Evolutionary conservation across 352 stramenopile species (phyloP).

Genomic region (Pythium pyrilobum): DNA sequence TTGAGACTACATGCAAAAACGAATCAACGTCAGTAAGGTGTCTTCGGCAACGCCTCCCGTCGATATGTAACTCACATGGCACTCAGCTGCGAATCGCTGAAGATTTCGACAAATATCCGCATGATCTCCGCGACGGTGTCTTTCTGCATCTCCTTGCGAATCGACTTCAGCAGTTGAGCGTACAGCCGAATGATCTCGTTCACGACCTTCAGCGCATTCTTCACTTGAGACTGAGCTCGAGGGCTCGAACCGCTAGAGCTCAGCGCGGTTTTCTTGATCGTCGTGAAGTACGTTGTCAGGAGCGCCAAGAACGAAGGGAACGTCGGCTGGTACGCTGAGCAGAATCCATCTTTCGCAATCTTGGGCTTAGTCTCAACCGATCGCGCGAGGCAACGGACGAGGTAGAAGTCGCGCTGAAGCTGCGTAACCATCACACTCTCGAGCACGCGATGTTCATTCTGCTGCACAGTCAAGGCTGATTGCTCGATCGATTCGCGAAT

Average conservation of each 20-base stretch:
- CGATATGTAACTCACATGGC: constrained; percentile 36
- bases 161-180: constrained; percentile 69
- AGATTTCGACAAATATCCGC: constrained; percentile 74
- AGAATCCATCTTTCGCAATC: constrained; percentile 68
- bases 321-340: constrained; percentile 44
- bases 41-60: neutral
- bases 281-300: constrained; percentile 63
- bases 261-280: constrained; percentile 46
- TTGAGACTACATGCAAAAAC: constrained; percentile 35
- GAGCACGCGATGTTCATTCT: constrained; percentile 67
- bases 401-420: constrained; percentile 61
- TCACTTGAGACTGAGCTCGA: constrained; percentile 27
- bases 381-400: constrained; percentile 59
- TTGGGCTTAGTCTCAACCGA: constrained; percentile 76
- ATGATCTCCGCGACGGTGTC: constrained; percentile 67
- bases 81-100: constrained; percentile 66
- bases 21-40: neutral
- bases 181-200: constrained; percentile 79
- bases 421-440: constrained; percentile 60
- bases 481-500: constrained; percentile 67
- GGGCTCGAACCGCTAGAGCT: constrained; percentile 19
- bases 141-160: constrained; percentile 81
- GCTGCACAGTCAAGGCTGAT: constrained; percentile 57
- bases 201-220: constrained; percentile 66
- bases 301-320: constrained; percentile 59